These are phyloP conservation scores for Backusella macrospora DNA, from an alignment of 192 early-diverging fungal genomes.

Conservation along the genomic window DNA sequence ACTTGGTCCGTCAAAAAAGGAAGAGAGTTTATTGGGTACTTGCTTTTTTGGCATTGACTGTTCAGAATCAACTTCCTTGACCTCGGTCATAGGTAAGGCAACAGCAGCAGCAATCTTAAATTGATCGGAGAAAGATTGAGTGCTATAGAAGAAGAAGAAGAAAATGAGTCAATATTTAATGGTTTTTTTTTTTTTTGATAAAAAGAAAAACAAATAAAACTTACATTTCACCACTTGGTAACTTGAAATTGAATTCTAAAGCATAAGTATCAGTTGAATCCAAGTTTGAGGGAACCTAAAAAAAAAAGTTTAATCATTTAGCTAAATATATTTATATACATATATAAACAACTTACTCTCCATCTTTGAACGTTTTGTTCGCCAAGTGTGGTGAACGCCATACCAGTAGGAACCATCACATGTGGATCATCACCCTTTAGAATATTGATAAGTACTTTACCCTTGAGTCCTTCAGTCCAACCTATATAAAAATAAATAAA, in stretches of 20 bases:
- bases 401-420: background rate
- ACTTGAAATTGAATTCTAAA: background rate
- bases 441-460: background rate
- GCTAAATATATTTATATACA: background rate
- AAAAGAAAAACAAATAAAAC: background rate
- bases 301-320: background rate
- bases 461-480: background rate
- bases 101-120: background rate
- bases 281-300: background rate
- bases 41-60: background rate
- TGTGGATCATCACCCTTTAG: background rate
- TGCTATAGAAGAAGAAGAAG: background rate
- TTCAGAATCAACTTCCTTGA: background rate
- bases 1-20: too few species aligned
- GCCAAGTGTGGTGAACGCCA: background rate
- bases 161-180: background rate
- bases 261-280: background rate
- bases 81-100: too few species aligned
- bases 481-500: background rate
- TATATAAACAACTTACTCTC: background rate
- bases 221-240: background rate
- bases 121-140: constrained; percentile 9
- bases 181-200: background rate
- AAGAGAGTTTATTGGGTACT: constrained; percentile 13
- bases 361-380: background rate